A percentile compares a stretch with the other conserved stretches of the same genome.
phyloP scores from a whole-genome alignment of 2,329 filamentous ascomycete genomes.

The Trichoderma sp. region DNA sequence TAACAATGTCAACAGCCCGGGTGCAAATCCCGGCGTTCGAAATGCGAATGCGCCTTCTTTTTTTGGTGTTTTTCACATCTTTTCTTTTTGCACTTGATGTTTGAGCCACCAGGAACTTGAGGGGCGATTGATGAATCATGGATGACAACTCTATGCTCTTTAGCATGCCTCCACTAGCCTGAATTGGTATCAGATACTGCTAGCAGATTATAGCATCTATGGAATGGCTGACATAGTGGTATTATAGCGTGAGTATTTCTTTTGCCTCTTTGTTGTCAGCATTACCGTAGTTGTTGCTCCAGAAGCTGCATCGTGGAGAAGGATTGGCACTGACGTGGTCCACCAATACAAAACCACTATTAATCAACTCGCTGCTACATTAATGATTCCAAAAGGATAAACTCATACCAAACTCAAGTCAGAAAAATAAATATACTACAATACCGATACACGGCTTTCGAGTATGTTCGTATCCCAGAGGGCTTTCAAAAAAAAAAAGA shows the following conservation, averaged over 20 bases:
- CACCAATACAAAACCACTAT: background rate
- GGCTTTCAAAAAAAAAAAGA: background rate
- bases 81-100: background rate
- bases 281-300: background rate
- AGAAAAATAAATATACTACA: no score
- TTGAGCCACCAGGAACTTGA: background rate
- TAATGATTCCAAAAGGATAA: background rate
- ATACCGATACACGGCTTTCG: background rate
- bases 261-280: background rate
- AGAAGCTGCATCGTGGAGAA: background rate
- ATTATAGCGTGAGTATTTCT: background rate
- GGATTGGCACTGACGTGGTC: background rate
- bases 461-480: background rate
- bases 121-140: background rate
- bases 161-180: background rate
- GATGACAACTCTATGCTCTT: background rate
- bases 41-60: slow-evolving; percentile 11
- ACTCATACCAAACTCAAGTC: background rate
- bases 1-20: slow-evolving; percentile 22
- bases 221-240: background rate
- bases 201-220: background rate
- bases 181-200: background rate
- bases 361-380: background rate
- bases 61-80: slow-evolving; percentile 20
- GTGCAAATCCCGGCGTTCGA: slow-evolving; percentile 30